phyloP scores from a whole-genome alignment of 2,329 filamentous ascomycete genomes.

The Calonectria montana region DNA sequence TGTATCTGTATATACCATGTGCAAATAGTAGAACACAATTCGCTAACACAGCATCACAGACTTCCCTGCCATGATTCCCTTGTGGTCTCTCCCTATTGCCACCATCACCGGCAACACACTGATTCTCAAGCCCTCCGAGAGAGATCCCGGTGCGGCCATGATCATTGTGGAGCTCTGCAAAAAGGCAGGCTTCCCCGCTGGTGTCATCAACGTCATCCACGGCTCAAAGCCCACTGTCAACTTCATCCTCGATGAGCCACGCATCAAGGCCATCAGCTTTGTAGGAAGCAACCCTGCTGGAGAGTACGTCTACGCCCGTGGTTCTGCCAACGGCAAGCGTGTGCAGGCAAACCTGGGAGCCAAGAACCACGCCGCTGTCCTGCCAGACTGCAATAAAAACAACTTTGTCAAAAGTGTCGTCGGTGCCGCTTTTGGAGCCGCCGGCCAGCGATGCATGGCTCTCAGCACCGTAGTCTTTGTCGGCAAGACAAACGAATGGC shows the following conservation, averaged over 20 bases:
- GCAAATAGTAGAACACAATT: neutral
- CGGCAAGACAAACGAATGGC: slow-evolving; percentile 71
- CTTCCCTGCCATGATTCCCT: slow-evolving; percentile 86
- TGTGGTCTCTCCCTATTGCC: slow-evolving; percentile 84
- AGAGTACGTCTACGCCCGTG: slow-evolving; percentile 75
- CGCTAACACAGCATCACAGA: slow-evolving; percentile 55
- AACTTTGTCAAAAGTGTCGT: slow-evolving; percentile 74
- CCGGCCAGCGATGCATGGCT: slow-evolving; percentile 78
- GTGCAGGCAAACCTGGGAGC: slow-evolving; percentile 77
- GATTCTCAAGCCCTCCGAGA: slow-evolving; percentile 83
- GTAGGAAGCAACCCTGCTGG: slow-evolving; percentile 76
- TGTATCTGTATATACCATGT: too few species aligned
- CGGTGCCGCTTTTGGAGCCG: slow-evolving; percentile 75
- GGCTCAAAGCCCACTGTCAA: slow-evolving; percentile 73
- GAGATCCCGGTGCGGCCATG: slow-evolving; percentile 82
- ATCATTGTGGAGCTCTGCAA: slow-evolving; percentile 80
- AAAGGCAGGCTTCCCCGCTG: slow-evolving; percentile 80
- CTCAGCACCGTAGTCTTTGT: slow-evolving; percentile 73
- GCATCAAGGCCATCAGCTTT: slow-evolving; percentile 76
- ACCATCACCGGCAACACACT: slow-evolving; percentile 84
- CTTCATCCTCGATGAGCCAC: slow-evolving; percentile 75
- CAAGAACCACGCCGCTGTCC: slow-evolving; percentile 76
- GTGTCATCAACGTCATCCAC: slow-evolving; percentile 77
- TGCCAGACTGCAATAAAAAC: slow-evolving; percentile 78
- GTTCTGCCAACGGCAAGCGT: slow-evolving; percentile 77